Conservation (phyloP, 176 grass and related monocot genomes). For the Aegilops tauschii region DNA sequence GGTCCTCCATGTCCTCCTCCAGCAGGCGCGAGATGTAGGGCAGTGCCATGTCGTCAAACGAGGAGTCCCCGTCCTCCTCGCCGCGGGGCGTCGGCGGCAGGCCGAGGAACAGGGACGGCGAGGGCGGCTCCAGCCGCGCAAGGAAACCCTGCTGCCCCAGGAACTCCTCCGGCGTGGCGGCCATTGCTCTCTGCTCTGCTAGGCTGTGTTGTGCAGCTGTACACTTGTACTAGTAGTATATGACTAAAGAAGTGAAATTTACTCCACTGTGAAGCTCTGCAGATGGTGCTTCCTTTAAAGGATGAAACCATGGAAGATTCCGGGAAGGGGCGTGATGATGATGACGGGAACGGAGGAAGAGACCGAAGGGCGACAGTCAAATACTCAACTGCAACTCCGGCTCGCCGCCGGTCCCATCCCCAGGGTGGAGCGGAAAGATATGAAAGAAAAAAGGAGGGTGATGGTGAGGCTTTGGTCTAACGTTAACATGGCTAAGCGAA, state of each 20-base stretch:
- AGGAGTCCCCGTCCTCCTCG: neutral
- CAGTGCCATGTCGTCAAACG: slow-evolving; percentile 21
- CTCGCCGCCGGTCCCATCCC: neutral
- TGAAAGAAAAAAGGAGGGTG: neutral
- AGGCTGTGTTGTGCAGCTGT: neutral
- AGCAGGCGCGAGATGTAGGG: slow-evolving; percentile 36
- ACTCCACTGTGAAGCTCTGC: neutral
- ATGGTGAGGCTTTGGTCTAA: neutral
- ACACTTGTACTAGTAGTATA: neutral
- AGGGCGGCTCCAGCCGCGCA: neutral
- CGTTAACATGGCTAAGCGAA: neutral
- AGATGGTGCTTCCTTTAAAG: neutral
- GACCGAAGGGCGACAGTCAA: neutral
- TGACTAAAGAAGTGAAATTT: neutral
- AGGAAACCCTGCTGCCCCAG: neutral
- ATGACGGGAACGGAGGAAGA: neutral
- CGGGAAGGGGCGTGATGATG: neutral
- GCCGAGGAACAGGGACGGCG: slow-evolving; percentile 33
- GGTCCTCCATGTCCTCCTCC: slow-evolving; percentile 33
- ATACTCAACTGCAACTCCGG: neutral
- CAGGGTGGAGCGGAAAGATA: neutral
- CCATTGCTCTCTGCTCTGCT: slow-evolving; percentile 13
- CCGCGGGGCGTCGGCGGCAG: slow-evolving; percentile 6
- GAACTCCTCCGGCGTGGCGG: neutral
- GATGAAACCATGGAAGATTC: neutral